Conservation (phyloP, 2,329 filamentous ascomycete species). For the Talaromyces sp. region DNA sequence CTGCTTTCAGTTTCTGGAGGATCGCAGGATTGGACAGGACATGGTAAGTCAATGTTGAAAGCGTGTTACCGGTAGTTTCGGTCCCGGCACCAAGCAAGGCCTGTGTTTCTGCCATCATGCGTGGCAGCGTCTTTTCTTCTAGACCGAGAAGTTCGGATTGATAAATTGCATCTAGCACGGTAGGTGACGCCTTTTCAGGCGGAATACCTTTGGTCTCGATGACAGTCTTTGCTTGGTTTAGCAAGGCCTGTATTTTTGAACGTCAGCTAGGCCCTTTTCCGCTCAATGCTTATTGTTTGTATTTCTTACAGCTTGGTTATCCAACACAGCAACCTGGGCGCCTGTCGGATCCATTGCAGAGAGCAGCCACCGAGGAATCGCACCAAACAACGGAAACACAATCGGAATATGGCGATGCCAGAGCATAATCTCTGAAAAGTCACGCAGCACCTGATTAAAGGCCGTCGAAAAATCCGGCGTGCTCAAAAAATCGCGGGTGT, state of each 20-base stretch:
- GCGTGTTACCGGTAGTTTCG: slow-evolving; percentile 20
- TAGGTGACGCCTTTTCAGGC: slow-evolving; percentile 6
- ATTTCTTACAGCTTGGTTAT: slow-evolving; percentile 10
- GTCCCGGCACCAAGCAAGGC: slow-evolving; percentile 22
- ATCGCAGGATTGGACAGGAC: slow-evolving; percentile 14
- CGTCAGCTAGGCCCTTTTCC: neutral
- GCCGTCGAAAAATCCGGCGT: slow-evolving; percentile 9
- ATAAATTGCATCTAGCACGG: slow-evolving; percentile 11
- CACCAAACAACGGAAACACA: slow-evolving; percentile 8
- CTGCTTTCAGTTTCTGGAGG: slow-evolving; percentile 13
- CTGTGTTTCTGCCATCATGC: slow-evolving; percentile 25
- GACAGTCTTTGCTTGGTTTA: slow-evolving; percentile 10
- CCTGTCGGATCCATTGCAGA: slow-evolving; percentile 9
- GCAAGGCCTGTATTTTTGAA: neutral
- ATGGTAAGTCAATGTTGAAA: slow-evolving; percentile 14
- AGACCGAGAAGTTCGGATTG: slow-evolving; percentile 6
- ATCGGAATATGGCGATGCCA: slow-evolving; percentile 11
- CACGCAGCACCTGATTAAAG: slow-evolving; percentile 9
- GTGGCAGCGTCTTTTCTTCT: slow-evolving; percentile 13
- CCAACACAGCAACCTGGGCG: slow-evolving; percentile 11
- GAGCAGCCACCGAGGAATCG: slow-evolving; percentile 9
- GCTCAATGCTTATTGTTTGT: neutral
- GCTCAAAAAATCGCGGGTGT: slow-evolving; percentile 10
- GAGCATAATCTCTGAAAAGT: slow-evolving; percentile 12
- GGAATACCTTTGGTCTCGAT: slow-evolving; percentile 10